Evolutionary conservation across 2,329 filamentous ascomycete genomes (phyloP), one percentile per base, ranked within the genome.

Genomic region (Sclerotinia glacialis): DNA sequence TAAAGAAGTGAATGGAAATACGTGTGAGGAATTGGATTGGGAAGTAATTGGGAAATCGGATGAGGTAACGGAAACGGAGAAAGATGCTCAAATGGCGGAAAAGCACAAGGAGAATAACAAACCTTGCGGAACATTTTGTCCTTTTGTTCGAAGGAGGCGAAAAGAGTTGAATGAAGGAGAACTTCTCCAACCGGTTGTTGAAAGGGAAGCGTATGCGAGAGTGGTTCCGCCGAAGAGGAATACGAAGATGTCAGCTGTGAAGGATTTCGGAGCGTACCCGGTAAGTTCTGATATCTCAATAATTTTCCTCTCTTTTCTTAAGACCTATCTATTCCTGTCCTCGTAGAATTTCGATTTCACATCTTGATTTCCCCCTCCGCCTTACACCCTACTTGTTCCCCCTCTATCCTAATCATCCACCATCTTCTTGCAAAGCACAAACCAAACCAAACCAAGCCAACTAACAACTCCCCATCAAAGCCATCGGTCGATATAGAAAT

Each of bases 401-500:
- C 28, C 11, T 16, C 12, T 34, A 1, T 11, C 2, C 26, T 18
- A 23, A 23, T 8, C 9, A 0, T 40, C 31, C 37, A 16, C 6
- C 37, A 3, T 40, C 37, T 40, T 40, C 37, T 40, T 16, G 37
- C 37, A 40, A 16, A 40, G 14, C 14, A 40, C 16, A 40, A 16
- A 40, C 12, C 11, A 46, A n/a, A 23, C 21, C 21, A 26, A 28
- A 40, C 34, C 8, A 37, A 37, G n/a, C n/a, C n/a, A n/a, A 37
- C 23, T 40, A n/a, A 62, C 14, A 26, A 3, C 16, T 40, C 18
- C 37, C 11, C n/a, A n/a, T n/a, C n/a, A n/a, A n/a, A 77, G 75
- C 68, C 73, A 46, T 69, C 74, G 0, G 63, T 76, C 6, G 75
- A 77, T 73, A 64, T 77, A 34, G 75, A 77, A 52, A 56, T 77